Evolutionary conservation across 2,329 filamentous ascomycete genomes (phyloP), one percentile per base, ranked within the genome.

Genomic region (Nakataea oryzae): DNA sequence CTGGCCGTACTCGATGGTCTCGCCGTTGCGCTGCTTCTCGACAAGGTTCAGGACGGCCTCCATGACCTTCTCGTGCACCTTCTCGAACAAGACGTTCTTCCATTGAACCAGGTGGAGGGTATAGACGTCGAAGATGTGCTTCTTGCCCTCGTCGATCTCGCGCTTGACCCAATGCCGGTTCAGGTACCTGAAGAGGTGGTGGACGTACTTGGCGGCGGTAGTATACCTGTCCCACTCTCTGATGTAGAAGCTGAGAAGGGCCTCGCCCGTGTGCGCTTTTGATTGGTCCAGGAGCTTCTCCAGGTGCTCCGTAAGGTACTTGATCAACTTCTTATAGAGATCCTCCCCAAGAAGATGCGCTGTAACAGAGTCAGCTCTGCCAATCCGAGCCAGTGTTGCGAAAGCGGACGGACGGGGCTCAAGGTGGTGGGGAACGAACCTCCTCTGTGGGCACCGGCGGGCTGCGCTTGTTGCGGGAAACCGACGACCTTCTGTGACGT

Each of bases 161-260:
- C 95, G 84, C 81, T 97, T 99, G 2, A 99, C 95, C 95, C 96
- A 99, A 76, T 99, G 95, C 32, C 95, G 86, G 72, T 99, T 99
- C 29, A 99, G 85, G 72, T 99, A 99, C 61, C 89, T 82, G 80
- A 99, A 99, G 9, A 99, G 79, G 73, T 99, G 93, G 75, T 99
- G 96, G 73, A 97, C 95, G 77, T 96, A 99, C 75, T 96, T 96
- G 64, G 93, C 95, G 1, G 95, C 93, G 17, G 90, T 91, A 2
- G 95, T 99, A 77, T 97, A 99, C 64, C 95, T 86, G 67, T 89
- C 87, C 95, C 95, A 99, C 81, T 99, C 93, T 71, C 89, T 86
- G 74, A 97, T 99, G 74, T 99, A 99, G 75, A 93, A 97, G 26
- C 83, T 82, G 30, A 99, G 83, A 12, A 99, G 81, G 1, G 93